These are phyloP conservation scores for Dendrobium chrysotoxum DNA, from an alignment of 106 monocot genomes.

Conservation along the genomic window DNA sequence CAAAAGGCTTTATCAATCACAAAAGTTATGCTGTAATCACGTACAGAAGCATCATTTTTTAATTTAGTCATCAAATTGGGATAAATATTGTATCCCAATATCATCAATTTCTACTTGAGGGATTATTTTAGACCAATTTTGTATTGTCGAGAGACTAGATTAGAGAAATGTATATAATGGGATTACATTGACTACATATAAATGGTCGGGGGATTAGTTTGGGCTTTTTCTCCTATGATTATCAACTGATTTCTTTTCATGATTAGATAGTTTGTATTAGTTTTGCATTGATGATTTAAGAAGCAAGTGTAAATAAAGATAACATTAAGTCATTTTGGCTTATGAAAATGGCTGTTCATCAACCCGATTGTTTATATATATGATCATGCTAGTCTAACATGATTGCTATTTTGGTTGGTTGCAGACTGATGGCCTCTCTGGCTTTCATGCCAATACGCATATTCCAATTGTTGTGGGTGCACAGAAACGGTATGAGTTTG, in stretches of 20 bases:
- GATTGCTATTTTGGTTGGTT: slow-evolving; percentile 15
- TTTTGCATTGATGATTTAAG: background rate
- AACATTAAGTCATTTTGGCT: background rate
- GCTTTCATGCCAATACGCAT: slow-evolving; percentile 94
- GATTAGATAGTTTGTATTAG: background rate
- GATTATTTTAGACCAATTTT: too few relatives aligned
- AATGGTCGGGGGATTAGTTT: too few relatives aligned
- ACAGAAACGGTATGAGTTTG: slow-evolving; percentile 84
- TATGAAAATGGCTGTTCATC: background rate
- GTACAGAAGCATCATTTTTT: background rate
- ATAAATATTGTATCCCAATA: too few relatives aligned
- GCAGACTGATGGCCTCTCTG: slow-evolving; percentile 80
- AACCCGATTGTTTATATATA: background rate
- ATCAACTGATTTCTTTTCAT: too few relatives aligned
- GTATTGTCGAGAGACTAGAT: too few relatives aligned
- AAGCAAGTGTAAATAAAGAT: background rate
- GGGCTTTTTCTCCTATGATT: too few relatives aligned
- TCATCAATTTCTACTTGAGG: too few relatives aligned
- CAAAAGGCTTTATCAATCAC: background rate
- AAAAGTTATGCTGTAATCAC: background rate
- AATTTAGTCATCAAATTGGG: background rate
- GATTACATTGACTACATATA: too few relatives aligned
- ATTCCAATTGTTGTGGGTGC: slow-evolving; percentile 88
- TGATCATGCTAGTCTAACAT: background rate
- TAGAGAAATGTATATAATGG: too few relatives aligned